phyloP scores from a whole-genome alignment of 805 yeast species.

The Metschnikowia similis region DNA sequence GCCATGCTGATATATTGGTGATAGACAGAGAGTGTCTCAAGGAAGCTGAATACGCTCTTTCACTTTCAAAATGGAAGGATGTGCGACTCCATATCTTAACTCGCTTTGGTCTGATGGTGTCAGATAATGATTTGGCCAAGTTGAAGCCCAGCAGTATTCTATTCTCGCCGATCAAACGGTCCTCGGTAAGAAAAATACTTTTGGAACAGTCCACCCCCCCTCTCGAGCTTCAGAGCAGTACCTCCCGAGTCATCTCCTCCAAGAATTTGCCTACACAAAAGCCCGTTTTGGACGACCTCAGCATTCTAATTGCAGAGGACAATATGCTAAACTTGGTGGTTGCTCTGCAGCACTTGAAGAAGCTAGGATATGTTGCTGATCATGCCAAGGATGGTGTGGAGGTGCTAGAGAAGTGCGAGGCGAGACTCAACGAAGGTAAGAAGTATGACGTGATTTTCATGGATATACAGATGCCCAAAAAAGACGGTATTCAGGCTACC shows the following conservation, averaged over 20 bases:
- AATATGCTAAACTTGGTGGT: slow-evolving; percentile 47
- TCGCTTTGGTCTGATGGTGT: slow-evolving; percentile 27
- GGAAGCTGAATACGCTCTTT: slow-evolving; percentile 3
- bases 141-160: slow-evolving; percentile 20
- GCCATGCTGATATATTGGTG: slow-evolving; percentile 18
- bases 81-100: slow-evolving; percentile 23
- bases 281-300: slow-evolving; percentile 32
- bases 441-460: slow-evolving; percentile 50
- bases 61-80: slow-evolving; percentile 4
- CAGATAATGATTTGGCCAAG: slow-evolving; percentile 18
- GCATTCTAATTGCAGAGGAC: slow-evolving; percentile 53
- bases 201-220: slow-evolving; percentile 5
- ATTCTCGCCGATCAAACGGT: slow-evolving; percentile 27
- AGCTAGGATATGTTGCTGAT: slow-evolving; percentile 48
- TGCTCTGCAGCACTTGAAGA: slow-evolving; percentile 45
- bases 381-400: slow-evolving; percentile 51
- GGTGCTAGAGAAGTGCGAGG: slow-evolving; percentile 35
- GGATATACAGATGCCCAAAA: slow-evolving; percentile 54
- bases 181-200: slow-evolving; percentile 17
- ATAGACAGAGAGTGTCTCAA: slow-evolving; percentile 18
- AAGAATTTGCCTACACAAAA: background rate
- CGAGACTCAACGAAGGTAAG: slow-evolving; percentile 18
- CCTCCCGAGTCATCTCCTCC: background rate
- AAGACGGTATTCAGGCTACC: slow-evolving; percentile 55
- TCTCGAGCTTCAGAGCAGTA: background rate